These are phyloP conservation scores for Pichia sp. DNA, from an alignment of 1,139 yeast species.

Conservation along the genomic window DNA sequence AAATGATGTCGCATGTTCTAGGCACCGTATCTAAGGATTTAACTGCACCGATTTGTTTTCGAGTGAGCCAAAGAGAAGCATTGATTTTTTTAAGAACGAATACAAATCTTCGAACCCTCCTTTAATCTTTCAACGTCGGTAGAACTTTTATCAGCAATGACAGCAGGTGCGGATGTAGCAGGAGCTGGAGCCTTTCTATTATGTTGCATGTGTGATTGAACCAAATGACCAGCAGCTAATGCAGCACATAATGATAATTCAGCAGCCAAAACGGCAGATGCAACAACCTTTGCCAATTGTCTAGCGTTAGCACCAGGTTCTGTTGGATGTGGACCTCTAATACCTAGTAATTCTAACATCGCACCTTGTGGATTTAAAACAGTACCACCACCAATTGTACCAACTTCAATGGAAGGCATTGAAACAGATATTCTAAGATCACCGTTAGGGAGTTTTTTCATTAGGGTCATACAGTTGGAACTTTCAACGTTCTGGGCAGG, in stretches of 20 bases:
- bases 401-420: constrained; percentile 98
- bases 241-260: constrained; percentile 93
- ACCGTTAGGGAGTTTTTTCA: constrained; percentile 70
- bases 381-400: constrained; percentile 99
- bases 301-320: constrained; percentile 93
- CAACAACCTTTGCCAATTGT: constrained; percentile 90
- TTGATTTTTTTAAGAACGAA: constrained; percentile 33
- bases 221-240: constrained; percentile 96
- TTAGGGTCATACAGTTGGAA: constrained; percentile 92
- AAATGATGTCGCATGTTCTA: no score
- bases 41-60: no score
- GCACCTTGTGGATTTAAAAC: constrained; percentile 95
- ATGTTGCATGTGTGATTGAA: constrained; percentile 95
- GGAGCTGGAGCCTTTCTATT: constrained; percentile 47
- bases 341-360: constrained; percentile 90
- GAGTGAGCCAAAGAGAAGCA: no score
- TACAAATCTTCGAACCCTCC: constrained; percentile 69
- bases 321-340: constrained; percentile 91
- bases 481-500: constrained; percentile 98
- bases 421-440: constrained; percentile 87
- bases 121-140: constrained; percentile 46
- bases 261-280: constrained; percentile 93
- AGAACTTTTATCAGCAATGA: constrained; percentile 11
- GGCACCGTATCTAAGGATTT: no score
- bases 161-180: constrained; percentile 12